Evolutionary conservation across 148 eudicot genomes (phyloP).

Genomic region (Diospyros lotus): DNA sequence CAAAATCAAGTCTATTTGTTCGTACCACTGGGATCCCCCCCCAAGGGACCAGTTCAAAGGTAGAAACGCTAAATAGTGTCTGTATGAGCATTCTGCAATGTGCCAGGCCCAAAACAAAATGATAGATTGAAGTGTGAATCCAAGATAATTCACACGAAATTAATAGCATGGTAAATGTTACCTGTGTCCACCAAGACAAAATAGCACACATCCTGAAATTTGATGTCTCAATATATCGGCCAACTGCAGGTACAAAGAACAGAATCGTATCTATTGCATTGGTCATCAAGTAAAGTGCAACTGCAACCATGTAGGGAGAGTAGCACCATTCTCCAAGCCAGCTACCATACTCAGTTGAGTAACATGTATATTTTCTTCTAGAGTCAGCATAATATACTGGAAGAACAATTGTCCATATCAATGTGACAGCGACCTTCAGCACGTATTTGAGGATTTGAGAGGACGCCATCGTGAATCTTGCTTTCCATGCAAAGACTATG

Average conservation of each 20-base stretch:
- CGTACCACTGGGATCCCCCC: no score
- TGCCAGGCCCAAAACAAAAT: not conserved
- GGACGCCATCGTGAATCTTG: slow-evolving; percentile 59
- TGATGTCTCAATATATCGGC: slow-evolving; percentile 87
- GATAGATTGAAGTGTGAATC: not conserved
- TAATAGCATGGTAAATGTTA: slow-evolving; percentile 19
- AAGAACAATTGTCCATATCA: slow-evolving; percentile 77
- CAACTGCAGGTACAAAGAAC: slow-evolving; percentile 82
- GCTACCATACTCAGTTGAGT: slow-evolving; percentile 48
- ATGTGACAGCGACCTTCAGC: slow-evolving; percentile 57
- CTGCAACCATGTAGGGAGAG: slow-evolving; percentile 88
- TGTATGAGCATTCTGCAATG: not conserved
- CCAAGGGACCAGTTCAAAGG: no score
- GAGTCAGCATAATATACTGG: slow-evolving; percentile 64
- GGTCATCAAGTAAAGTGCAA: slow-evolving; percentile 69
- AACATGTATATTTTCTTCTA: slow-evolving; percentile 78
- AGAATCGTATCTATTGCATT: slow-evolving; percentile 78
- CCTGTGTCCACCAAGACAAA: slow-evolving; percentile 93
- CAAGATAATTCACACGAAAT: not conserved
- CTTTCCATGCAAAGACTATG: slow-evolving; percentile 82
- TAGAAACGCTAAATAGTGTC: not conserved
- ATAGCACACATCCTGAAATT: slow-evolving; percentile 54
- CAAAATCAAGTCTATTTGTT: not conserved
- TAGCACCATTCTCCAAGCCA: slow-evolving; percentile 98
- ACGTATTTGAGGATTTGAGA: slow-evolving; percentile 43